Evolutionary conservation across 1,284 basidiomycete species (phyloP).

Genomic region (Ceratobasidium sp.): DNA sequence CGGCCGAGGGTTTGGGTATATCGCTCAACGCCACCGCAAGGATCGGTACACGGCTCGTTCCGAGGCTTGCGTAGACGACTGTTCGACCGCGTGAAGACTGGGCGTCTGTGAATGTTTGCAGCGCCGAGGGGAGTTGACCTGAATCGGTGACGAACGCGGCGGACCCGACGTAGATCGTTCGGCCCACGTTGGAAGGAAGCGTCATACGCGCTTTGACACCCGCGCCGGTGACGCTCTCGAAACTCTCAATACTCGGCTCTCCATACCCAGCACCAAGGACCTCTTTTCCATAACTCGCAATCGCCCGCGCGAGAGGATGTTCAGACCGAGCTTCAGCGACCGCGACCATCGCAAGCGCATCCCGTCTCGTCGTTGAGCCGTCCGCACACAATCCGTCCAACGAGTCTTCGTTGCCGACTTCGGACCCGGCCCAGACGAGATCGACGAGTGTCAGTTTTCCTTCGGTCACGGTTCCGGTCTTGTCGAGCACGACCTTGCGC

Average conservation of each 20-base stretch:
- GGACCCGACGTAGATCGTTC: conserved; percentile 78
- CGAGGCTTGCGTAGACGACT: conserved; percentile 80
- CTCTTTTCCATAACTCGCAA: conserved; percentile 84
- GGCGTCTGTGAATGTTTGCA: conserved; percentile 73
- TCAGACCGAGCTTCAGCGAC: conserved; percentile 93
- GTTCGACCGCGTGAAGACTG: conserved; percentile 83
- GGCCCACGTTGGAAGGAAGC: conserved; percentile 59
- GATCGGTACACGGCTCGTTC: conserved; percentile 63
- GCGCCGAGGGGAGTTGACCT: conserved; percentile 66
- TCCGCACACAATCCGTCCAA: conserved; percentile 67
- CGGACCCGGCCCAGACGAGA: conserved; percentile 77
- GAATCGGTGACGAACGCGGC: conserved; percentile 74
- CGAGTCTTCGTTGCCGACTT: conserved; percentile 57
- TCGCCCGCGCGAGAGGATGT: conserved; percentile 94
- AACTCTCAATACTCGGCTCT: conserved; percentile 63
- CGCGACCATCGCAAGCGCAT: conserved; percentile 83
- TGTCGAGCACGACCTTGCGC: conserved; percentile 90
- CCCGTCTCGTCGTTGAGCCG: conserved; percentile 70
- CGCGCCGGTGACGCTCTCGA: conserved; percentile 90
- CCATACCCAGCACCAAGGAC: conserved; percentile 61
- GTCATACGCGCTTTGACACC: conserved; percentile 82
- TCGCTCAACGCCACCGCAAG: conserved; percentile 86
- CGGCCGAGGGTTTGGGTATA: conserved; percentile 83
- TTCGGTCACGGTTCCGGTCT: conserved; percentile 96
- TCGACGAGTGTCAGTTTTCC: conserved; percentile 84